Percentiles rank a stretch among this genome's conserved stretches.
These are phyloP conservation scores for Silene latifolia DNA, from an alignment of 148 eudicot genomes.

Conservation along the genomic window DNA sequence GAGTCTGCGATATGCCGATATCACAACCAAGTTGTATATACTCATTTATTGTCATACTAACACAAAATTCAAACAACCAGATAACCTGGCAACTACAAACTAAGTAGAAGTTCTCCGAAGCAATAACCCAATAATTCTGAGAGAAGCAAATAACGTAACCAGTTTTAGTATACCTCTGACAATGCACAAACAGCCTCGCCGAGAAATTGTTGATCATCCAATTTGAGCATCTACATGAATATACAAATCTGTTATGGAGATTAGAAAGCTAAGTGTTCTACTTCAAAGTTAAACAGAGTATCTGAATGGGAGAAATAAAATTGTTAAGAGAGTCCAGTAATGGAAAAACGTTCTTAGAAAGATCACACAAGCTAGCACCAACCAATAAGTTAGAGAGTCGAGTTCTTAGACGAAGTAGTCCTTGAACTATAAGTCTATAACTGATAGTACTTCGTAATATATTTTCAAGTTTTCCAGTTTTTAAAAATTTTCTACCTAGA, in stretches of 20 bases:
- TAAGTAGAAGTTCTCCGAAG: neutral
- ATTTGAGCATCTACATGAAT: slow-evolving; percentile 63
- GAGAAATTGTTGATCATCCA: slow-evolving; percentile 94
- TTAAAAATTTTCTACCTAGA: neutral
- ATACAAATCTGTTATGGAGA: slow-evolving; percentile 15
- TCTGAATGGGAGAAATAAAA: neutral
- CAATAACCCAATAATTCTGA: neutral
- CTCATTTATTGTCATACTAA: neutral
- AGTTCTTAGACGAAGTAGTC: no score
- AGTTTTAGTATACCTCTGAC: slow-evolving; percentile 57
- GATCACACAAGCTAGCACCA: neutral
- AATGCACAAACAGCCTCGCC: slow-evolving; percentile 90
- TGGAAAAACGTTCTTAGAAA: neutral
- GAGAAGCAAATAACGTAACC: neutral
- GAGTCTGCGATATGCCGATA: neutral
- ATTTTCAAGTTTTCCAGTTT: neutral
- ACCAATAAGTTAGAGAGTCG: no score
- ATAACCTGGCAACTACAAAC: neutral
- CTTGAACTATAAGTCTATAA: neutral
- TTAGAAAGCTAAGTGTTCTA: slow-evolving; percentile 9
- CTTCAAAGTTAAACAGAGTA: slow-evolving; percentile 7
- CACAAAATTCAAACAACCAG: neutral
- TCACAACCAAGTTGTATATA: neutral
- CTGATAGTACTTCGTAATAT: neutral
- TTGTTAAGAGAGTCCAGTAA: neutral